Conservation (phyloP, 306 rosid species). For the Mimosa pudica region DNA sequence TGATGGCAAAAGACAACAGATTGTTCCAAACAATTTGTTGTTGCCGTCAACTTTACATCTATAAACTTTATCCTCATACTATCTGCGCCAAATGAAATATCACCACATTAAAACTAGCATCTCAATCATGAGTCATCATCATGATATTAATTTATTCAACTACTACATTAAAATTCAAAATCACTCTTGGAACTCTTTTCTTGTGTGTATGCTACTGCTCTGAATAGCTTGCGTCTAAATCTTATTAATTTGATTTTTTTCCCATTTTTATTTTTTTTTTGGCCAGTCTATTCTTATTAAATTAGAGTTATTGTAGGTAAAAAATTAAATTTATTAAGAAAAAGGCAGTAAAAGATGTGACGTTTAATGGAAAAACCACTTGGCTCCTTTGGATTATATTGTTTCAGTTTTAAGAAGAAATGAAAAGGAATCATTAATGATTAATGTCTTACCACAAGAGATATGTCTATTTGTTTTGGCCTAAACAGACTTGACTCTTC, state of each 20-base stretch:
- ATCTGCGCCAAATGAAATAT: neutral
- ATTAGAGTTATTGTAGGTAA: neutral
- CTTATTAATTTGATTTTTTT: neutral
- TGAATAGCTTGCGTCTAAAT: neutral
- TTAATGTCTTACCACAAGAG: neutral
- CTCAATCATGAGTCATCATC: no score
- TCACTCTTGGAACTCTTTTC: neutral
- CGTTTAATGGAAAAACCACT: neutral
- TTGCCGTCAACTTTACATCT: neutral
- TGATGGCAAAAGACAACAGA: no score
- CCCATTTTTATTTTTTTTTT: neutral
- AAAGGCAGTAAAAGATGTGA: neutral
- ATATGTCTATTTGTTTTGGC: neutral
- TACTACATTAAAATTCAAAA: conserved; percentile 1
- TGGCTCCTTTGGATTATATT: neutral
- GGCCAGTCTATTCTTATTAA: neutral
- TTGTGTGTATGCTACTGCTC: neutral
- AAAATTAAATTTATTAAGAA: neutral
- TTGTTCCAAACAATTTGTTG: neutral
- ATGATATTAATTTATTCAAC: neutral
- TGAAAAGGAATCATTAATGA: neutral
- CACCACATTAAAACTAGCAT: neutral
- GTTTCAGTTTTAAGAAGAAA: neutral
- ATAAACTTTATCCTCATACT: conserved; percentile 1
- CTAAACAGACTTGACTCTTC: neutral